phyloP scores from a whole-genome alignment of 305 asterid species.

The Rubia peregrina region DNA sequence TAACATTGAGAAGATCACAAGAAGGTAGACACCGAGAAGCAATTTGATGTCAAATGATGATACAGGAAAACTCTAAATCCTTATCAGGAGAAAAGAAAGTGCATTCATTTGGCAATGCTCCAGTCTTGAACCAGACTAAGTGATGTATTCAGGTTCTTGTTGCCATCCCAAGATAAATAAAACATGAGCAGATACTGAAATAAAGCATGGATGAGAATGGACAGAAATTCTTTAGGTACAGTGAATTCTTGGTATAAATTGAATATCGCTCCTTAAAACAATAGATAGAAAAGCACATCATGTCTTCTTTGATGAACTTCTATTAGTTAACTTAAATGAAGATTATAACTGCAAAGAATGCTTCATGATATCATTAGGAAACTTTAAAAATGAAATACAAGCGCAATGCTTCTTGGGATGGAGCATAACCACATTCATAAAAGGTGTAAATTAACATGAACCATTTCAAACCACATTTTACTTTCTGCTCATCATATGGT shows the following conservation, averaged over 20 bases:
- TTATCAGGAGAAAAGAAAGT: not conserved
- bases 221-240: not conserved
- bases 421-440: not conserved
- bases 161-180: not conserved
- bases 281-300: not conserved
- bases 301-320: not conserved
- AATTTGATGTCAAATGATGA: not conserved
- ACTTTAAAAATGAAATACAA: too few relatives aligned
- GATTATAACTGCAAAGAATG: too few relatives aligned
- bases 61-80: not conserved
- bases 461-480: not conserved
- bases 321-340: too few relatives aligned
- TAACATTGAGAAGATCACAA: constrained; percentile 1
- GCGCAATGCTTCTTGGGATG: not conserved
- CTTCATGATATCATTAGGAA: too few relatives aligned
- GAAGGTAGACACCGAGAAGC: not conserved
- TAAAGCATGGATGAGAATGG: not conserved
- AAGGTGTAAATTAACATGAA: not conserved
- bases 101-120: not conserved
- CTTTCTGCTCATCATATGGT: not conserved
- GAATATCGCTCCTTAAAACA: not conserved
- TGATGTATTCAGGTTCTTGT: not conserved
- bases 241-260: not conserved
- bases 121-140: not conserved
- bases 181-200: not conserved